Percentiles rank a stretch among this genome's conserved stretches.
Evolutionary conservation across 2,329 filamentous ascomycete genomes (phyloP).

Genomic region (Exophiala xenobiotica): DNA sequence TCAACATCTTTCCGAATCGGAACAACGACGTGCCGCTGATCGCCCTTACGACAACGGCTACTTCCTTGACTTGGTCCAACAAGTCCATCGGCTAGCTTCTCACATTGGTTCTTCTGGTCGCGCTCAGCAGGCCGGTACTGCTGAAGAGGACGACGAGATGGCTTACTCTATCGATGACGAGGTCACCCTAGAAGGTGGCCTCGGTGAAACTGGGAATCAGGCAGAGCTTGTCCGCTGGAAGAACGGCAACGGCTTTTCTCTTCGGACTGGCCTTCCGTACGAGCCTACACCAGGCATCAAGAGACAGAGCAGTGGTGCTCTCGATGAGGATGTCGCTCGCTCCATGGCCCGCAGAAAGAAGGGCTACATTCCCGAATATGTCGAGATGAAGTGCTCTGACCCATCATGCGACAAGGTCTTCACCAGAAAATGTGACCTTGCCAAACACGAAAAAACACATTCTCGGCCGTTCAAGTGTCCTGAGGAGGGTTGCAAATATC

Average conservation of each 20-base stretch:
- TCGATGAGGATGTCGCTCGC: constrained; percentile 77
- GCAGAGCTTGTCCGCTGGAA: constrained; percentile 81
- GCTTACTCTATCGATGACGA: constrained; percentile 62
- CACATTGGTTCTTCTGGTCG: constrained; percentile 75
- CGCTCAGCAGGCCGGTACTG: constrained; percentile 50
- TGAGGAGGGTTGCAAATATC: constrained; percentile 80
- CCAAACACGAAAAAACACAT: constrained; percentile 98
- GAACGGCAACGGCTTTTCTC: constrained; percentile 75
- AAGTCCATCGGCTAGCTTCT: constrained; percentile 85
- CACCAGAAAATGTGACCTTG: constrained; percentile 94
- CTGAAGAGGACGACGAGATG: constrained; percentile 50
- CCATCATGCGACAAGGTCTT: constrained; percentile 84
- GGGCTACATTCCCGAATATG: constrained; percentile 80
- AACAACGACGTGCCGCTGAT: constrained; percentile 80
- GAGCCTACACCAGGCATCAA: constrained; percentile 52
- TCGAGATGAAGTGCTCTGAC: constrained; percentile 75
- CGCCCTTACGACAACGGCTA: constrained; percentile 93
- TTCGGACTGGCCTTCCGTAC: constrained; percentile 68
- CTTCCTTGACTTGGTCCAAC: constrained; percentile 92
- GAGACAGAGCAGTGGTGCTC: constrained; percentile 58
- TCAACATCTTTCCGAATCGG: constrained; percentile 78
- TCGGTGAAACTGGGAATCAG: constrained; percentile 76
- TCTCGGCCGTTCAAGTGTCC: constrained; percentile 94
- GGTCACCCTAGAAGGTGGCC: constrained; percentile 76
- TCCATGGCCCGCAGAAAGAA: constrained; percentile 97